A percentile compares a stretch with the other conserved stretches of the same genome.
Evolutionary conservation across 129 eudicot species (phyloP).

Genomic region (Daucus carota): DH1_v3.0 NC_030382.2:45753001-45753500

Average conservation of each 20-base stretch:
- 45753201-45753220: neutral
- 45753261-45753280: conserved; percentile 99
- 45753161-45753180: neutral
- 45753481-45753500: conserved; percentile 85
- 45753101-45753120: neutral
- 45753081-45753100: neutral
- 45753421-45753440: conserved; percentile 91
- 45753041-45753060: too few species aligned
- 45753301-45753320: conserved; percentile 94
- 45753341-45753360: conserved; percentile 56
- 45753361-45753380: conserved; percentile 2
- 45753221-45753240: neutral
- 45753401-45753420: conserved; percentile 40
- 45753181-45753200: neutral
- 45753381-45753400: conserved; percentile 11
- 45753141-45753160: too few species aligned
- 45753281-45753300: conserved; percentile 91
- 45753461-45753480: conserved; percentile 90
- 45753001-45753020: too few species aligned
- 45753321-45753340: conserved; percentile 91
- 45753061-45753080: too few species aligned
- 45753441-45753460: conserved; percentile 85
- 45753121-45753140: neutral
- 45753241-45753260: conserved; percentile 88
- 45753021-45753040: too few species aligned